A percentile compares a stretch with the other conserved stretches of the same genome.
phyloP scores from a whole-genome alignment of 2,329 filamentous ascomycete species.

The Apiospora hydei region DNA sequence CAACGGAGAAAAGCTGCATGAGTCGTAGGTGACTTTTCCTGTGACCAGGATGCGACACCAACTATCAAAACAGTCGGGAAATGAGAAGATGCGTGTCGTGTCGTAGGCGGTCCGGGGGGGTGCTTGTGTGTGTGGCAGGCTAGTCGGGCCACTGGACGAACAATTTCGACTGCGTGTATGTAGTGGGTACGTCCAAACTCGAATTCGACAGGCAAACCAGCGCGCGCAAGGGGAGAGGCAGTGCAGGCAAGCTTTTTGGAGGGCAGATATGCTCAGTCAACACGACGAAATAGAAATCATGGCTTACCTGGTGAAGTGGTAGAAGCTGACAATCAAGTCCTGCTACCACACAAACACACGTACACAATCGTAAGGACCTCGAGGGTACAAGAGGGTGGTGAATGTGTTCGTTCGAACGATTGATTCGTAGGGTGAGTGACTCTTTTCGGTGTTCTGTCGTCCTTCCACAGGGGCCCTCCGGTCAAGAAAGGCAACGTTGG shows the following conservation, averaged over 20 bases:
- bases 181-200: constrained; percentile 15
- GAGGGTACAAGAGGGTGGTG: not conserved
- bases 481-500: constrained; percentile 18
- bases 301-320: constrained; percentile 16
- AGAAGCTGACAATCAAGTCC: constrained; percentile 16
- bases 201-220: constrained; percentile 12
- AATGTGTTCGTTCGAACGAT: constrained; percentile 1
- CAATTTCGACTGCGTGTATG: constrained; percentile 12
- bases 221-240: not conserved
- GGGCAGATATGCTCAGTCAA: not conserved
- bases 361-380: constrained; percentile 12
- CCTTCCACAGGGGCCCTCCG: constrained; percentile 5
- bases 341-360: constrained; percentile 18
- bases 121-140: constrained; percentile 11
- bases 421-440: not conserved
- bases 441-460: constrained; percentile 16
- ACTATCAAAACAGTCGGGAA: constrained; percentile 25
- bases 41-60: constrained; percentile 30
- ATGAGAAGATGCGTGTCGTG: constrained; percentile 23
- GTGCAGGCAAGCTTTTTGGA: constrained; percentile 7
- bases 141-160: constrained; percentile 15
- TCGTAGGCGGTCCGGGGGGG: constrained; percentile 20
- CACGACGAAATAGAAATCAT: not conserved
- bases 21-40: constrained; percentile 22
- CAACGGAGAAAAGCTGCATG: constrained; percentile 2